Base-by-base conservation (phyloP, 1,284 basidiomycete genomes). In the Coniophora puteana region DNA sequence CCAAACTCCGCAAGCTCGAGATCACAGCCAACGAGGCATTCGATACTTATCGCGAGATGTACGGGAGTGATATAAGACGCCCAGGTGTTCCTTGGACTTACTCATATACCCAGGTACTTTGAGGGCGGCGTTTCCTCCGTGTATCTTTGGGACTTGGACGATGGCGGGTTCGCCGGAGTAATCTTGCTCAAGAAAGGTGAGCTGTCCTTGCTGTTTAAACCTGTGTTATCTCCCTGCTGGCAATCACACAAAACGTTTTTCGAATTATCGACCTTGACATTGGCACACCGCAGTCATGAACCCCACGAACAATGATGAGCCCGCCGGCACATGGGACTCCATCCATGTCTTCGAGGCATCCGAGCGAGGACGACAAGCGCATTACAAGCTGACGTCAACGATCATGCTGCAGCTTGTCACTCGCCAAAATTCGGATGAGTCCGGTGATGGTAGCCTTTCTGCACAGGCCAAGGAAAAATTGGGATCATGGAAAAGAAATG, bases 101-200 rank as follows among this genome's bases (percentile, higher is more conserved):
- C 13, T 27, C 18, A 22, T 23, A 18, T 36, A n/a, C 31, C 50
- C 50, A 90, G 89, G 73, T 99, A 99, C 73, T 97, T 83, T 65
- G 95, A 98, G 63, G 93, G 94, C 5, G 96, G 96, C 4, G 83
- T 92, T 2, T 96, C 93, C n/a, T 93, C 89, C 14, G 95, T 96
- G 13, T 99, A 96, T 65, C 80, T 99, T 10, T 99, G 96, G 96
- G 96, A 99, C 59, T 74, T 95, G 16, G 94, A 97, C 44, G 93
- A 96, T 50, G 91, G 92, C 17, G 87, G 84, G 27, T 99, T 98
- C 65, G 96, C 96, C 4, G 96, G 96, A 8, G 96, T 96, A 1
- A 94, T 99, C 1, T 67, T 99, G 34, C 71, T 99, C 50, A 97
- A 98, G 74, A 99, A 99, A 71, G 76, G 94, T 95, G 50, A 51